Evolutionary conservation across 2,329 filamentous ascomycete species (phyloP), one percentile per base, ranked within the genome.

Genomic region (Cadophora malorum): DNA sequence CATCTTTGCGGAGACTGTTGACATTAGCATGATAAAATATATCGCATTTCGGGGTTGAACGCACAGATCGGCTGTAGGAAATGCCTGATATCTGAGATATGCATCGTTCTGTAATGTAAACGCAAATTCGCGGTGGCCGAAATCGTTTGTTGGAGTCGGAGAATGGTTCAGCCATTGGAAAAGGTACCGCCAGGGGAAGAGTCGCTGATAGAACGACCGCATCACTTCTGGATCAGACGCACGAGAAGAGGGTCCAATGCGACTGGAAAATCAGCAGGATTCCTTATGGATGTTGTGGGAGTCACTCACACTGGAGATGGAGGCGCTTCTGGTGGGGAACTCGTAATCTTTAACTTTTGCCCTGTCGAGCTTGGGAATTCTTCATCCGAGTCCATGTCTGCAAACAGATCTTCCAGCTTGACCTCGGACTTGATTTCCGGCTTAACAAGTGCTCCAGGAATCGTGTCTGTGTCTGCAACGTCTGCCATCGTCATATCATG

Each of bases 81-180:
- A 93, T 33, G 90, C 94, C 79, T 97, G 93, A 79, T 98, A 99
- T 78, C 96, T 91, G 35, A 97, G 85, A 79, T 97, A 97, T 50
- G 91, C 92, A 74, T 97, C 94, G 77, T 94, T 96, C 68, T 91
- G 90, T n/a, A 98, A 85, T 1, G 94, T 97, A 77, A 98, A 95
- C 21, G 96, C 94, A 78, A 99, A 98, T 80, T 99, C 96, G 77
- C 96, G 91, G 79, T 98, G 92, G 33, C 85, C 89, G 81, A 98
- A 98, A 80, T 98, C 94, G 72, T 90, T 90, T 4, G 91, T 91
- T 0, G 96, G 94, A 7, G 89, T 89, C 7, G 93, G 91, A 64
- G 92, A 93, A 80, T 98, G 96, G 78, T 98, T 99, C 59, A 99
- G 88, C 96, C 96, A 99, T 79, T 97, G 94, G 81, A 97, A 99